phyloP scores from a whole-genome alignment of 2,329 filamentous ascomycete genomes.

The Curvularia hawaiiensis region DNA sequence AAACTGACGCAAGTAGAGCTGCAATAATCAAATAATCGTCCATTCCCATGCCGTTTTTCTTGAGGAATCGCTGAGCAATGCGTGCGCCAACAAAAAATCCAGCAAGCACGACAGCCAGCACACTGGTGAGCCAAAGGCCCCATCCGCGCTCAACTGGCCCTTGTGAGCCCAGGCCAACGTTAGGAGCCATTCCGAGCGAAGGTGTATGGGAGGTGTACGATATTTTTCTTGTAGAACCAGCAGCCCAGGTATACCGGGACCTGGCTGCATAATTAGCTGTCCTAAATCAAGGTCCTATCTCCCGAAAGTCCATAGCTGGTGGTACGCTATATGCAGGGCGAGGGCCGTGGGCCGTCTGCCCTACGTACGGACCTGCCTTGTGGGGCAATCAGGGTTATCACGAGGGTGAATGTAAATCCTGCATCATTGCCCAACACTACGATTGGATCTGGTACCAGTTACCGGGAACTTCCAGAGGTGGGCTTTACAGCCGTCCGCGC shows the following conservation, averaged over 20 bases:
- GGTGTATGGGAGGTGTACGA: not conserved
- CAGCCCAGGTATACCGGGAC: slow-evolving; percentile 1
- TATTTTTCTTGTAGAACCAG: not conserved
- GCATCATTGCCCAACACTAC: not conserved
- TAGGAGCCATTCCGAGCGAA: slow-evolving; percentile 23
- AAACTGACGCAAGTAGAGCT: slow-evolving; percentile 23
- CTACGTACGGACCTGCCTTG: not conserved
- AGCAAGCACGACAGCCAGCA: slow-evolving; percentile 26
- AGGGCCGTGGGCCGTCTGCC: not conserved
- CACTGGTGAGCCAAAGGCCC: slow-evolving; percentile 30
- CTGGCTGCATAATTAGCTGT: slow-evolving; percentile 7
- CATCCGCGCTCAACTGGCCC: slow-evolving; percentile 29
- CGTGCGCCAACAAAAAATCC: slow-evolving; percentile 25
- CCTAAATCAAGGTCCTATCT: not conserved
- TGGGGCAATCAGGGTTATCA: slow-evolving; percentile 1
- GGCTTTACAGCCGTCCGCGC: not conserved
- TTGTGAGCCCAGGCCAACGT: slow-evolving; percentile 31
- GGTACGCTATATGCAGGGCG: slow-evolving; percentile 2
- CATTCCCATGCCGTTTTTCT: slow-evolving; percentile 24
- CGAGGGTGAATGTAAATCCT: not conserved
- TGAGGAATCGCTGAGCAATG: slow-evolving; percentile 23
- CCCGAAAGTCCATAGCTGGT: not conserved
- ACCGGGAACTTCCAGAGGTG: not conserved
- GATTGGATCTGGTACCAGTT: slow-evolving; percentile 12
- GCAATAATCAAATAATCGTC: slow-evolving; percentile 34